These are phyloP conservation scores for Daedalea quercina DNA, from an alignment of 768 basidiomycete species.

Conservation along the genomic window DNA sequence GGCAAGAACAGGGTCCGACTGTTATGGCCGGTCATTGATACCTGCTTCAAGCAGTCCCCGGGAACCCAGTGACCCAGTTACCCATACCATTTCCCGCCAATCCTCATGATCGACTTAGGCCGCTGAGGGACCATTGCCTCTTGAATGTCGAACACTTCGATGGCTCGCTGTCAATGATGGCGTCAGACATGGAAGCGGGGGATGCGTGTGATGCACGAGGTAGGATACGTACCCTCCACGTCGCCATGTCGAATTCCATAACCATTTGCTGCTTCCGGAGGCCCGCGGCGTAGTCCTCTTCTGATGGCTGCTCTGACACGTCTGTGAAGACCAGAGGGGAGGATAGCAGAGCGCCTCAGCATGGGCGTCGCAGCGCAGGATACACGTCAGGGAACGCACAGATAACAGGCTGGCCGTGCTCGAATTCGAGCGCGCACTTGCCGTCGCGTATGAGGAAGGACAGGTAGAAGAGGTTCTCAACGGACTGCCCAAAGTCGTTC, in stretches of 20 bases:
- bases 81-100: slow-evolving; percentile 72
- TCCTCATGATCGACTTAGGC: slow-evolving; percentile 44
- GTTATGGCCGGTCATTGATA: no score
- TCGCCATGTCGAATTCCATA: slow-evolving; percentile 84
- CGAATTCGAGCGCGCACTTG: slow-evolving; percentile 64
- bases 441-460: slow-evolving; percentile 90
- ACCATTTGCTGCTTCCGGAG: slow-evolving; percentile 80
- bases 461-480: slow-evolving; percentile 95
- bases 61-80: slow-evolving; percentile 37
- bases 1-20: no score
- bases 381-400: slow-evolving; percentile 37
- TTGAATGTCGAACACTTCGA: slow-evolving; percentile 77
- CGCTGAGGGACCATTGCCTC: slow-evolving; percentile 73
- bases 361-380: neutral
- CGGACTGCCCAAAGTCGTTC: slow-evolving; percentile 83
- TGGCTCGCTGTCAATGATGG: slow-evolving; percentile 57
- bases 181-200: neutral
- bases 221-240: slow-evolving; percentile 66
- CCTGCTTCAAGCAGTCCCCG: neutral
- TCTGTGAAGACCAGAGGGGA: slow-evolving; percentile 29
- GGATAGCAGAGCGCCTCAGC: neutral
- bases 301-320: slow-evolving; percentile 55
- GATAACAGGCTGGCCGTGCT: slow-evolving; percentile 67
- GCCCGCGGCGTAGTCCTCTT: slow-evolving; percentile 56
- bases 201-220: neutral